Conservation (phyloP, 306 rosid species). For the Vigna hirtella region DNA sequence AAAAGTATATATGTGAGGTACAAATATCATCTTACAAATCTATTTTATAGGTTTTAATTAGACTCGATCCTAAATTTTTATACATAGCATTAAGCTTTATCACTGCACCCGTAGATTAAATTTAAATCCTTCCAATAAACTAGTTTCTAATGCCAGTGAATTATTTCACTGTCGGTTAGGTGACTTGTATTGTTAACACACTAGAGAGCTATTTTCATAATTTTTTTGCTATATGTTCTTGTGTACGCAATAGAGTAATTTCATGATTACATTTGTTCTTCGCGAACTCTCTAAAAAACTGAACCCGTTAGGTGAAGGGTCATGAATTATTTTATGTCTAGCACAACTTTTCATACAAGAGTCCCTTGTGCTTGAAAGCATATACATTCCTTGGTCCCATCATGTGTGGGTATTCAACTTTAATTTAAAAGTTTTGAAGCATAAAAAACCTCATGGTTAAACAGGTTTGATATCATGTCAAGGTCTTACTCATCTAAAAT, state of each 20-base stretch:
- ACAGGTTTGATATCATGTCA: constrained; percentile 2
- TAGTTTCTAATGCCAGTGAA: not conserved
- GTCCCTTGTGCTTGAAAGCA: not conserved
- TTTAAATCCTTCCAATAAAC: constrained; percentile 5
- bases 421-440: constrained; percentile 4
- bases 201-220: not conserved
- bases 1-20: not conserved
- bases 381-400: not conserved
- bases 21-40: not conserved
- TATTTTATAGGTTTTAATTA: too few species aligned
- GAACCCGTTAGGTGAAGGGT: not conserved
- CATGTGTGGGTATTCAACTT: constrained; percentile 1
- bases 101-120: not conserved
- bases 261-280: constrained; percentile 9
- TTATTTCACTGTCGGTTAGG: not conserved
- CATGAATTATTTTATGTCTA: constrained; percentile 19
- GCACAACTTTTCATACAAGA: not conserved
- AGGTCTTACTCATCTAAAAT: constrained; percentile 25
- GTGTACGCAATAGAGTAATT: not conserved
- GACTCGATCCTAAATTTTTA: not conserved
- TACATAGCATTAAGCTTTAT: not conserved
- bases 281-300: not conserved
- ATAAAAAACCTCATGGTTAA: not conserved
- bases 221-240: constrained; percentile 3
- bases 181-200: not conserved